Conservation (phyloP, 371 early-diverging fungal genomes). For the Conidiobolus incongruus region DNA sequence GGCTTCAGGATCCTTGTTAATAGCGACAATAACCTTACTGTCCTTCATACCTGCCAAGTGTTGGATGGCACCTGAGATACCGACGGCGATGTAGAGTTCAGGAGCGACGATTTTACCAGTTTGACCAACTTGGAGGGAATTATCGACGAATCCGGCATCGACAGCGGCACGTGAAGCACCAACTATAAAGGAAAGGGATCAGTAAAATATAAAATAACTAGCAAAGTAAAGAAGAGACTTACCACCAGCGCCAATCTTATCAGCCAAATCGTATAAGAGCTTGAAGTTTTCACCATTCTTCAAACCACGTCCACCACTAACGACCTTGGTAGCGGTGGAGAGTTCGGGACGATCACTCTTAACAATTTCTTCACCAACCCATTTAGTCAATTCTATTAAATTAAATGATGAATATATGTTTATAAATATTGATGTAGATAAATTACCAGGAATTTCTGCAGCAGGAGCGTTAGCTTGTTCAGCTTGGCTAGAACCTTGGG, state of each 20-base stretch:
- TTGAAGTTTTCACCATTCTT: slow-evolving; percentile 93
- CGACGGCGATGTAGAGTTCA: slow-evolving; percentile 84
- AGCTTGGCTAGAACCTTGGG: slow-evolving; percentile 23
- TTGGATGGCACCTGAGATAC: slow-evolving; percentile 93
- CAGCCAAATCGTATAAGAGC: slow-evolving; percentile 76
- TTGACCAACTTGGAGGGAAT: slow-evolving; percentile 93
- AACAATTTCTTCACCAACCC: slow-evolving; percentile 73
- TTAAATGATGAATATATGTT: not conserved
- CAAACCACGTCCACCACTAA: slow-evolving; percentile 89
- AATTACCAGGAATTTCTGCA: slow-evolving; percentile 18
- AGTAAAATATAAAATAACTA: not conserved
- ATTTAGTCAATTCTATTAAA: slow-evolving; percentile 30
- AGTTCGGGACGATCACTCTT: slow-evolving; percentile 94
- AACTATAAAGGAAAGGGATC: slow-evolving; percentile 21
- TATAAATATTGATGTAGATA: not conserved
- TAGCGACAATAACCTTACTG: slow-evolving; percentile 91
- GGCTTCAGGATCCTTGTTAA: slow-evolving; percentile 96
- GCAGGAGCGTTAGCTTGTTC: slow-evolving; percentile 37
- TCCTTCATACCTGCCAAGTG: slow-evolving; percentile 98
- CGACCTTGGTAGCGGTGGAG: slow-evolving; percentile 64
- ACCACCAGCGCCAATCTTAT: slow-evolving; percentile 88
- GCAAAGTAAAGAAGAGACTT: slow-evolving; percentile 6
- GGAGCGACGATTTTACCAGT: slow-evolving; percentile 97
- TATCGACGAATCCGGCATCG: slow-evolving; percentile 90
- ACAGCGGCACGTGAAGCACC: slow-evolving; percentile 97